Conservation (phyloP, 768 basidiomycete species). For the Hygrophorus pudorinus region DNA sequence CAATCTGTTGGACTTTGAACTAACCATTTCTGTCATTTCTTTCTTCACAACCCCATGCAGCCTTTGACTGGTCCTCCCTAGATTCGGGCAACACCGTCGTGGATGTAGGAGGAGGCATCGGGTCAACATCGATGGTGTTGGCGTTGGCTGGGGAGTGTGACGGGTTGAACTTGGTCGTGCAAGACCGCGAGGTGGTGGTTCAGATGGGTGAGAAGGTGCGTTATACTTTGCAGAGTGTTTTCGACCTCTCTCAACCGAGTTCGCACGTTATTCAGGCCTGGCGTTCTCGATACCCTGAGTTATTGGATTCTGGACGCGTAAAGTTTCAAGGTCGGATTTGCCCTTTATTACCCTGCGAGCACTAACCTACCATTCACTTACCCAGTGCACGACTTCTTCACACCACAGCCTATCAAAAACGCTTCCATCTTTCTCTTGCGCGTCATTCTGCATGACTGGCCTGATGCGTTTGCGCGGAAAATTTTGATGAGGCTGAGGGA, state of each 20-base stretch:
- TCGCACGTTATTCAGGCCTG: slow-evolving; percentile 32
- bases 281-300: slow-evolving; percentile 46
- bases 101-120: slow-evolving; percentile 55
- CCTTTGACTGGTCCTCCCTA: slow-evolving; percentile 41
- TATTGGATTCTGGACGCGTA: slow-evolving; percentile 43
- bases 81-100: slow-evolving; percentile 36
- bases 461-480: slow-evolving; percentile 42
- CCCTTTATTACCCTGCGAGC: not conserved
- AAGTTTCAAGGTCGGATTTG: slow-evolving; percentile 37
- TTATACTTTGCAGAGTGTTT: not conserved
- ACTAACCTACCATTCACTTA: not conserved
- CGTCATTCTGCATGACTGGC: slow-evolving; percentile 73
- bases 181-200: slow-evolving; percentile 41
- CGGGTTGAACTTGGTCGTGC: slow-evolving; percentile 33
- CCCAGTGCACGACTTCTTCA: slow-evolving; percentile 69
- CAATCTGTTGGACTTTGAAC: not conserved
- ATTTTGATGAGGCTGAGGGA: slow-evolving; percentile 36
- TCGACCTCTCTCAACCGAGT: not conserved
- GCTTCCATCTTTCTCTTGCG: slow-evolving; percentile 63
- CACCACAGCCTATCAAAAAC: slow-evolving; percentile 41
- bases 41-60: slow-evolving; percentile 16
- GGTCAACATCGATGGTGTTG: slow-evolving; percentile 27
- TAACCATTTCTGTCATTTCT: not conserved
- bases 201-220: slow-evolving; percentile 29
- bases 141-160: slow-evolving; percentile 23